Base-by-base conservation (phyloP, 1,284 basidiomycete species). In the Cutaneotrichosporon sp. region DNA sequence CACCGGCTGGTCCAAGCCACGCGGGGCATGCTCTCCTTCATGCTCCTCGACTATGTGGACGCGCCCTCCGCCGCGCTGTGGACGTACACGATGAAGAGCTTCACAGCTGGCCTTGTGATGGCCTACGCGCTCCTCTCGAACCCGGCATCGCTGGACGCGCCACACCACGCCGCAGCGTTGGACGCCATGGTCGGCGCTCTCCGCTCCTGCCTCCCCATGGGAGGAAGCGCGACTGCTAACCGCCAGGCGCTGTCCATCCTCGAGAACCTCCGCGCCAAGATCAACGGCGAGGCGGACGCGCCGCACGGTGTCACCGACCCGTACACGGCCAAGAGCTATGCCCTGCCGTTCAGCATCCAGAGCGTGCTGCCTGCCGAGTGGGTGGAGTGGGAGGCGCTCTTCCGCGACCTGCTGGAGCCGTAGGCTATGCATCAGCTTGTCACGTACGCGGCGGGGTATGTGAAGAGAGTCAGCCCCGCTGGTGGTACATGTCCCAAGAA, bases 301-400 rank as follows among this genome's bases (percentile, higher is more conserved):
- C 20, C 53, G 14, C 8, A 14, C 31, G 49, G 27, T 3, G 56
- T 58, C 13, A 27, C 22, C 1, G 34, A 52, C 8, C 55, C 55
- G 16, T 57, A 36, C 34, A 51, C 47, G 14, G 46, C 47, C 13
- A 55, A 16, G 18, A 18, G 27, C 24, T 34, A n/a, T 14, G 22
- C 14, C 13, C 31, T 24, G 2, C 38, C 13, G 14, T 50, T 24
- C 36, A 36, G 33, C 20, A 43, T 58, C 25, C 18, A 20, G 13
- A 6, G 29, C 6, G 42, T 25, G 10, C 16, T 46, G 11, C 43
- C 52, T 0, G 45, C 16, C 25, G 58, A 59, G 24, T 59, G 51
- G 51, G 52, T 43, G 20, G 58, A 54, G 45, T 59, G 58, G 52
- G 58, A 59, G 25, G 33, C 52, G n/a, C 36, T 59, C 13, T 59